phyloP scores from a whole-genome alignment of 1,284 basidiomycete genomes.

The Hypsizygus ulmarius region DNA sequence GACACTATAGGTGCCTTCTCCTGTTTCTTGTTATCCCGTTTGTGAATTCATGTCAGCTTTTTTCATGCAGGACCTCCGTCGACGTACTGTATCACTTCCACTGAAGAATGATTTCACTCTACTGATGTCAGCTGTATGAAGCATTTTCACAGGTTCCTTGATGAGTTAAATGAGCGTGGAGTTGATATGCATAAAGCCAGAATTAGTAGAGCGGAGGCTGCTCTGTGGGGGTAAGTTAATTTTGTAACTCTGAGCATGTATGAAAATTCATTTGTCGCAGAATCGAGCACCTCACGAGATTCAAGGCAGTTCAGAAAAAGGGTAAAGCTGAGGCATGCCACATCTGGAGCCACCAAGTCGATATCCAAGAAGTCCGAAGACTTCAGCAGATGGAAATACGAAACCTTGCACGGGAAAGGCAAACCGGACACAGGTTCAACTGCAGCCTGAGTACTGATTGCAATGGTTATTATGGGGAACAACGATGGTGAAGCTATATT shows the following conservation, averaged over 20 bases:
- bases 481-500: no score
- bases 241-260: not conserved
- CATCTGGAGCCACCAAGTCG: not conserved
- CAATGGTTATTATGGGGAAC: no score
- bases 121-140: constrained; percentile 22
- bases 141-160: constrained; percentile 67
- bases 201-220: constrained; percentile 57
- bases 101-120: not conserved
- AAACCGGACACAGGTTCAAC: no score
- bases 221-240: constrained; percentile 50
- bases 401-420: constrained; percentile 24
- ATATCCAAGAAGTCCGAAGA: not conserved
- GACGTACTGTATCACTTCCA: constrained; percentile 33
- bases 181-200: constrained; percentile 63
- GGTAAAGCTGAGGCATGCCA: constrained; percentile 22
- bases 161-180: constrained; percentile 52
- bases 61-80: constrained; percentile 43
- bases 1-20: constrained; percentile 55
- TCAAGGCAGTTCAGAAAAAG: constrained; percentile 39
- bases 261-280: constrained; percentile 23
- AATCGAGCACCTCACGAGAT: constrained; percentile 45
- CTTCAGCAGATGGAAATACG: constrained; percentile 15
- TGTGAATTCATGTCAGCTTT: constrained; percentile 3
- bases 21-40: constrained; percentile 21
- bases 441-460: no score